Evolutionary conservation across 148 eudicot species (phyloP).

Genomic region (Chenopodium album): DNA sequence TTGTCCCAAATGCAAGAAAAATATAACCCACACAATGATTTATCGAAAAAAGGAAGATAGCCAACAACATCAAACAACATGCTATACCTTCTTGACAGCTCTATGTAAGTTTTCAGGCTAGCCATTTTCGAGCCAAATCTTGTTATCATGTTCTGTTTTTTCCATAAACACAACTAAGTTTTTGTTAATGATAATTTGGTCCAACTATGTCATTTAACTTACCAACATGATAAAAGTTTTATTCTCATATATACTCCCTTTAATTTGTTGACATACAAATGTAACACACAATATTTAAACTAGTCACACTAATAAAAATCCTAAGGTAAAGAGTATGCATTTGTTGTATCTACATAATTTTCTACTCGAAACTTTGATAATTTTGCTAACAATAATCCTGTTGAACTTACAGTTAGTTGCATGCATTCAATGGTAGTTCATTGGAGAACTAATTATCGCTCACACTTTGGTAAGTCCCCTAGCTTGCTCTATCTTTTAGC

Average conservation of each 20-base stretch:
- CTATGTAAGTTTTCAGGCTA: constrained; percentile 12
- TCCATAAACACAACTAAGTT: too few relatives aligned
- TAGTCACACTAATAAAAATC: too few relatives aligned
- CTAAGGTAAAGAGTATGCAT: background rate
- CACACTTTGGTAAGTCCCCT: background rate
- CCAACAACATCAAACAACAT: constrained; percentile 13
- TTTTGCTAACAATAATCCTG: background rate
- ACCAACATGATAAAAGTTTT: too few relatives aligned
- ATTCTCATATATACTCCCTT: too few relatives aligned
- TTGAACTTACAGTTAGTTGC: constrained; percentile 9
- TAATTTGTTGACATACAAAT: too few relatives aligned
- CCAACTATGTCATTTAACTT: too few relatives aligned
- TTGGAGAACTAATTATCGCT: background rate
- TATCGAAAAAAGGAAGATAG: constrained; percentile 7
- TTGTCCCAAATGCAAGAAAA: constrained; percentile 23
- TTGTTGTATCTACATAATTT: background rate
- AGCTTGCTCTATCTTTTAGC: background rate
- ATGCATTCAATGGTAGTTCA: constrained; percentile 3
- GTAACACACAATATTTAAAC: too few relatives aligned
- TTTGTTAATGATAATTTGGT: too few relatives aligned
- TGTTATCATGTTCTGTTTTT: background rate
- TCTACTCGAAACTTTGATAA: background rate
- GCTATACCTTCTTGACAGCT: constrained; percentile 9
- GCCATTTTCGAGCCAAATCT: background rate
- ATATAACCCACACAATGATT: constrained; percentile 18